A percentile compares a stretch with the other conserved stretches of the same genome.
Conservation (phyloP, 768 basidiomycete genomes). For the Candolleomyces eurysporus region DNA sequence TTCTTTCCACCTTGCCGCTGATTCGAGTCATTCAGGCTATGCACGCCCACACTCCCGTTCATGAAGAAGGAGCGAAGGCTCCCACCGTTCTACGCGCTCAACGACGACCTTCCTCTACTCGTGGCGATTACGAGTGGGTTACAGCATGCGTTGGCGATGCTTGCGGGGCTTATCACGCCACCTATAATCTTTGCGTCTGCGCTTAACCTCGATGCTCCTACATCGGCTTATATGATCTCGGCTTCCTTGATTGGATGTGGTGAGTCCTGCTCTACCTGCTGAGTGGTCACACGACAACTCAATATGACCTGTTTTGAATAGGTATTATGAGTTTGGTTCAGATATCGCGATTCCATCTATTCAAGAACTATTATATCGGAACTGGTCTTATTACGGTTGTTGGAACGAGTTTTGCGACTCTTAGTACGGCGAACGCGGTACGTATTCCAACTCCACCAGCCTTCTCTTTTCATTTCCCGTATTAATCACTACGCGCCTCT, state of each 20-base stretch:
- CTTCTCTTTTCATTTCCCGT: background rate
- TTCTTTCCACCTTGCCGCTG: background rate
- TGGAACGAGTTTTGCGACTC: conserved; percentile 77
- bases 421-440: conserved; percentile 71
- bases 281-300: background rate
- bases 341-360: conserved; percentile 68
- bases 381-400: conserved; percentile 86
- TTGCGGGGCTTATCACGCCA: conserved; percentile 79
- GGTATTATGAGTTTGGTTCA: conserved; percentile 77
- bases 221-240: conserved; percentile 77
- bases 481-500: background rate
- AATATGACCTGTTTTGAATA: conserved; percentile 19
- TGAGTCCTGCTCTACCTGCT: conserved; percentile 26
- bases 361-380: conserved; percentile 63
- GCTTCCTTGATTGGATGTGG: conserved; percentile 79
- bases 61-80: conserved; percentile 30
- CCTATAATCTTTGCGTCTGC: conserved; percentile 76
- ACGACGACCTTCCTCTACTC: conserved; percentile 68
- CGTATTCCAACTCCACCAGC: conserved; percentile 17
- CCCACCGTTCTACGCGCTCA: conserved; percentile 76
- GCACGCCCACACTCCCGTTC: conserved; percentile 67
- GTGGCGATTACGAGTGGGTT: conserved; percentile 73
- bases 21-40: conserved; percentile 41
- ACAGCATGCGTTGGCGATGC: conserved; percentile 79
- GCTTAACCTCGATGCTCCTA: conserved; percentile 54